Percentiles rank a stretch among this genome's conserved stretches.
These are phyloP conservation scores for Hygrocybe punicea DNA, from an alignment of 768 basidiomycete genomes.

Conservation along the genomic window DNA sequence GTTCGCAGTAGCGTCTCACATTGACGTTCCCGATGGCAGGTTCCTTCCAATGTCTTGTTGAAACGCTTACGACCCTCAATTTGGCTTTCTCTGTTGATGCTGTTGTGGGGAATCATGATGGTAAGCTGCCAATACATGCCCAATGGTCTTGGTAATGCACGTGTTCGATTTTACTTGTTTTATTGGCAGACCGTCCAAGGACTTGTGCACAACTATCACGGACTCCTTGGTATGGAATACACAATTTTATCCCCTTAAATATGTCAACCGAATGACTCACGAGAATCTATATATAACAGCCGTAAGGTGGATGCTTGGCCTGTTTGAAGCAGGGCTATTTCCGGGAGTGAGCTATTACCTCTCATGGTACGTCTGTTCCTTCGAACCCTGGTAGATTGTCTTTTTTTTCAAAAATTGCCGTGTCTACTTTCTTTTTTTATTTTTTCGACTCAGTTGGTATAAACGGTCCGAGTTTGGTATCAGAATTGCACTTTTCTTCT, in stretches of 20 bases:
- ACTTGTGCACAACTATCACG: constrained; percentile 62
- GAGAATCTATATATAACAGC: constrained; percentile 33
- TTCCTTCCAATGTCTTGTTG: constrained; percentile 70
- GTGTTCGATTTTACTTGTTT: background rate
- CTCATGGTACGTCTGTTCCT: constrained; percentile 51
- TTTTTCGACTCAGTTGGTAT: constrained; percentile 38
- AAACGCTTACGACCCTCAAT: constrained; percentile 73
- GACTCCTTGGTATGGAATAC: constrained; percentile 54
- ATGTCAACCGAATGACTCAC: background rate
- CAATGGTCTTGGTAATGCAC: too few relatives aligned
- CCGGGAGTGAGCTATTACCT: constrained; percentile 69
- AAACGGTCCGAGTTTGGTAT: constrained; percentile 75
- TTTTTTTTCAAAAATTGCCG: background rate
- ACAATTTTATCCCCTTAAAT: background rate
- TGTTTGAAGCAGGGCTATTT: constrained; percentile 69
- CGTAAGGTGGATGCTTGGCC: constrained; percentile 68
- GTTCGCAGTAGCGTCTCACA: background rate
- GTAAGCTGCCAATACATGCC: constrained; percentile 32
- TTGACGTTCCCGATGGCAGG: constrained; percentile 36
- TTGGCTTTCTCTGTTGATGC: constrained; percentile 73
- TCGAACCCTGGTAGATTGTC: constrained; percentile 2
- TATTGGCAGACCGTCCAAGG: constrained; percentile 64
- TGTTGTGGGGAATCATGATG: constrained; percentile 75
- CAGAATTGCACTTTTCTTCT: constrained; percentile 65
- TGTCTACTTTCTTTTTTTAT: background rate